Evolutionary conservation across 1,139 yeast species (phyloP), one percentile per base, ranked within the genome.

Genomic region (Torulaspora pretoriensis): DNA sequence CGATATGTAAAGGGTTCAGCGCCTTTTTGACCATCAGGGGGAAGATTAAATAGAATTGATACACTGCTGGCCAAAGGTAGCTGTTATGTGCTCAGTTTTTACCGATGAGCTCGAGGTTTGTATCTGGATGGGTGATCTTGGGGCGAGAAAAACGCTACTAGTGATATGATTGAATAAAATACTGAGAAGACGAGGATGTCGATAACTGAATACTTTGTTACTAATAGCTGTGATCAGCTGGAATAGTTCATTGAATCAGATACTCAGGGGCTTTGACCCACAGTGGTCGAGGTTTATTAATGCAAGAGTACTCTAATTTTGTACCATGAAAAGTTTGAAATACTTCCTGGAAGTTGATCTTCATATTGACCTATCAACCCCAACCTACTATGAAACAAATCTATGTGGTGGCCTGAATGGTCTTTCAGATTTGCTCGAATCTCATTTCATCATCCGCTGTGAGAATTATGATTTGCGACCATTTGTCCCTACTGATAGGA

Each of bases 1-100:
- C 83, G 6, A 75, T 72, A 16, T 60, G 59, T 9, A 63, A 40
- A 4, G 63, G 63, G 43, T 64, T 67, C 14, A 45, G 39, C 10
- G 45, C 48, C 48, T 66, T 68, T 43, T 68, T 68, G 3, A 65
- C 71, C 71, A 68, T 47, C 24, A 12, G 13, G 1, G 22, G 19
- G 12, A 8, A 26, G 13, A 10, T n/a, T 26, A 8, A 3, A 5
- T 10, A 10, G 13, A n/a, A 26, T 5, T 10, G 13, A 10, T 26
- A 26, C 29, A 26, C 29, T 26, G 22, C 7, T 19, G 7, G 7
- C 22, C 22, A 5, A 19, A 19, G 22, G 5, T 19, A 19, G 22
- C 7, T 6, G 22, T 19, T 4, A 19, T 19, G 22, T 19, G 22
- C 19, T 19, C 5, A 19, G 22, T 19, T 19, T 3, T 19, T 19